These are phyloP conservation scores for Lactifluus volemus DNA, from an alignment of 768 basidiomycete species.

Conservation along the genomic window DNA sequence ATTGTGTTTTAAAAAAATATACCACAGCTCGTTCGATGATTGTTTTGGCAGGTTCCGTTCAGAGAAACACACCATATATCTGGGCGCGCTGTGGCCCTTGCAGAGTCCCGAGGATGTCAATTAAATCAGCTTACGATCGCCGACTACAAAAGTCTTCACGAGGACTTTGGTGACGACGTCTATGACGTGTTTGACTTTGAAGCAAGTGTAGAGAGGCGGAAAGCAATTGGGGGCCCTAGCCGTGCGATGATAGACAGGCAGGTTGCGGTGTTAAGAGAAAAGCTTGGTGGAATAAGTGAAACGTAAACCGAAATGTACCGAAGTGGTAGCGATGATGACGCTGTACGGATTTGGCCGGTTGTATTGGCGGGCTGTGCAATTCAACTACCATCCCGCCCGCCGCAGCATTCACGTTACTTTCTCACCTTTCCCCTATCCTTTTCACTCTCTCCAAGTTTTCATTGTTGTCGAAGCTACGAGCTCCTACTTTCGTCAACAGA, in stretches of 20 bases:
- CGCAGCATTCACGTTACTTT: background rate
- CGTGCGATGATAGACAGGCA: slow-evolving; percentile 78
- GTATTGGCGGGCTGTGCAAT: background rate
- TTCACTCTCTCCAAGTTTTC: slow-evolving; percentile 20
- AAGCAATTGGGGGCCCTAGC: slow-evolving; percentile 90
- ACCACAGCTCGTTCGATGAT: slow-evolving; percentile 2
- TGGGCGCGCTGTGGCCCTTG: slow-evolving; percentile 90
- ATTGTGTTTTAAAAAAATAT: background rate
- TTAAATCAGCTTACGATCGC: slow-evolving; percentile 71
- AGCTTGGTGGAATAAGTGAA: slow-evolving; percentile 30
- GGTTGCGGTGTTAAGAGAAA: slow-evolving; percentile 62
- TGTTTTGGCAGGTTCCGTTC: slow-evolving; percentile 73
- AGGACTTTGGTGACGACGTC: slow-evolving; percentile 77
- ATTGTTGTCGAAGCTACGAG: slow-evolving; percentile 16
- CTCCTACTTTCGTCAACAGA: slow-evolving; percentile 13
- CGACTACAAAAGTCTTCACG: slow-evolving; percentile 70
- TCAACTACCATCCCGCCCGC: background rate
- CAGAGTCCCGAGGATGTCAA: slow-evolving; percentile 74
- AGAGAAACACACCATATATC: slow-evolving; percentile 98
- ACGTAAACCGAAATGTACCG: background rate
- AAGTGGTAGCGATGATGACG: background rate
- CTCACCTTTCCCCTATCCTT: background rate
- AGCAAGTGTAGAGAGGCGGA: slow-evolving; percentile 84
- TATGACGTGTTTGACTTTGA: slow-evolving; percentile 89
- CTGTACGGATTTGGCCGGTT: background rate